Base-by-base conservation (phyloP, 2,329 filamentous ascomycete species). In the Byssoonygena ceratinophila region DNA sequence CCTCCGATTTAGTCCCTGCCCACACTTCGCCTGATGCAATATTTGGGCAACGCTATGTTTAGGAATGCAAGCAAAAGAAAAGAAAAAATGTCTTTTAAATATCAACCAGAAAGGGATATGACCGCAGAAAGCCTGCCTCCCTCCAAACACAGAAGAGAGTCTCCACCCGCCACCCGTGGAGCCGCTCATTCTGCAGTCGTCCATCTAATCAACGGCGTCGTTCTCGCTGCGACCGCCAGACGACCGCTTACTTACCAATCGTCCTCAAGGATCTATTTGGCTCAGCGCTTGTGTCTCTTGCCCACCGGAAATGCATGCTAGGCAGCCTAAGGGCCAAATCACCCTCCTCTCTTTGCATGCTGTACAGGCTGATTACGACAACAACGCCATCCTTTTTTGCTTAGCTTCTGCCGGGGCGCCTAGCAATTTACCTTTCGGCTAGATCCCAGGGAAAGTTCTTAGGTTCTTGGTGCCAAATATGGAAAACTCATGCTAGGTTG, bases 381-480 rank as follows among this genome's bases (percentile, higher is more conserved):
- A 43, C 49, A 20, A 25, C 49, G 32, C 29, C 43, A 31, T 29
- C 18, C 49, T 36, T 3, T 18, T 43, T 36, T 46, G 20, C 46
- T 41, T n/a, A 49, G 46, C 46, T 49, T n/a, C 34, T 40, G 16
- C 14, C 29, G 29, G 22, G 36, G 50, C 50, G 50, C 50, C 44
- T 52, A 47, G 43, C 32, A 32, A 43, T 36, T 40, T 23, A 32
- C 20, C 20, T 45, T 44, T 16, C 34, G 41, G 32, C 41, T 52
- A 41, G 50, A 32, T 50, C 20, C 23, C 29, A 53, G 27, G 11
- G n/a, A 44, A 41, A 44, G 27, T 2, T 14, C 49, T 22, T 16
- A 22, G 32, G 22, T 43, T 31, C n/a, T 31, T 51, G 49, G 39
- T 51, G 49, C 49, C 49, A 51, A 51, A 36, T 51, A 51, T 51